phyloP scores from a whole-genome alignment of 768 basidiomycete genomes.

The Hydnum rufescens region DNA sequence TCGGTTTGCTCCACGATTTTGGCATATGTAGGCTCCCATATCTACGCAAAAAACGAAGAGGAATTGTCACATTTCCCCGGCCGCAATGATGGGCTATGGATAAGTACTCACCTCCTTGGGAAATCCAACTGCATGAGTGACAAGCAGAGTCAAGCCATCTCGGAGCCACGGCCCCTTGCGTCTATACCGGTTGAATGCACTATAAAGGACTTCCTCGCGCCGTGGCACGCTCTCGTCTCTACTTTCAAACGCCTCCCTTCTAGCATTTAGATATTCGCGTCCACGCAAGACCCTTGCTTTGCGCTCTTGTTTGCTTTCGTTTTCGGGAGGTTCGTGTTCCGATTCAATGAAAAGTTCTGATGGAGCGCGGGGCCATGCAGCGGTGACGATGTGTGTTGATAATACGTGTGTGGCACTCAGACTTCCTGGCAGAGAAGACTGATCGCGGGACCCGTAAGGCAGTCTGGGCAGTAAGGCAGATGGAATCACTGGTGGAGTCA shows the following conservation, averaged over 20 bases:
- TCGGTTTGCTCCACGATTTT: conserved; percentile 26
- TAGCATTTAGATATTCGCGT: background rate
- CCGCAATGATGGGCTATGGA: background rate
- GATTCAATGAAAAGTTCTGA: background rate
- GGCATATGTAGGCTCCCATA: conserved; percentile 53
- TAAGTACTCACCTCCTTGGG: conserved; percentile 48
- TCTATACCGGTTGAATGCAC: conserved; percentile 50
- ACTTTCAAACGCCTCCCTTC: conserved; percentile 8
- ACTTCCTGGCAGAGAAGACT: background rate
- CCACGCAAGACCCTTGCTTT: conserved; percentile 3
- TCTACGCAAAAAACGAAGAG: too few relatives aligned
- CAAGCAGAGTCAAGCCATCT: conserved; percentile 45
- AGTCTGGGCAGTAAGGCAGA: background rate
- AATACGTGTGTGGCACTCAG: conserved; percentile 4
- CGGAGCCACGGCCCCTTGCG: conserved; percentile 15
- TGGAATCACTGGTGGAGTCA: background rate
- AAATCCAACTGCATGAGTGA: conserved; percentile 76
- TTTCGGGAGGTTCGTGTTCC: conserved; percentile 1
- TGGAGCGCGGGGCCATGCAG: conserved; percentile 12
- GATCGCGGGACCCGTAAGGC: background rate
- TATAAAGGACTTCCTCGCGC: conserved; percentile 30
- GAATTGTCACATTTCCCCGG: conserved; percentile 3
- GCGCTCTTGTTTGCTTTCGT: background rate
- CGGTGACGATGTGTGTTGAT: conserved; percentile 13
- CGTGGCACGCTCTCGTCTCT: conserved; percentile 12